phyloP scores from a whole-genome alignment of 2,329 filamentous ascomycete species.

The Lecanicillium sp. region DNA sequence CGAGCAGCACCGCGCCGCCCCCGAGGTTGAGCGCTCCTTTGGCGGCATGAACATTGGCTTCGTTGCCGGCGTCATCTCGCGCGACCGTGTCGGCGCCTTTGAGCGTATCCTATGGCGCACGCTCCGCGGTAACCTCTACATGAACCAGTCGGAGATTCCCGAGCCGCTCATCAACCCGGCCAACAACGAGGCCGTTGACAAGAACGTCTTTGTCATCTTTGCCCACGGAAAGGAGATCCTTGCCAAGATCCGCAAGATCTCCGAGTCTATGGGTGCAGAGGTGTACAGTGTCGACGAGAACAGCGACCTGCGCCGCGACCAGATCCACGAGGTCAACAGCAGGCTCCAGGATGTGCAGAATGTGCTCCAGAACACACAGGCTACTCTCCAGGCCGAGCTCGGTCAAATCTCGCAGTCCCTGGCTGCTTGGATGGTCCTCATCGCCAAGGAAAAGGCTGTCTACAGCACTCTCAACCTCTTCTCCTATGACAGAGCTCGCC shows the following conservation, averaged over 20 bases:
- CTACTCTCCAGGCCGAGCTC: constrained; percentile 86
- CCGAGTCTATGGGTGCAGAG: constrained; percentile 91
- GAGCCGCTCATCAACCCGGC: constrained; percentile 87
- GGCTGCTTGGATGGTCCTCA: constrained; percentile 93
- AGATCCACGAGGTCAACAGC: constrained; percentile 95
- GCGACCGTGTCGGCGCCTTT: constrained; percentile 89
- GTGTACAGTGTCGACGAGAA: constrained; percentile 98
- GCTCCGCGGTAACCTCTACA: constrained; percentile 94
- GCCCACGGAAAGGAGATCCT: constrained; percentile 97
- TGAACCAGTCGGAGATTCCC: constrained; percentile 98
- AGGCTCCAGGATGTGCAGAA: constrained; percentile 85
- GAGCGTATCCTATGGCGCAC: constrained; percentile 98
- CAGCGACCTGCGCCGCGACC: constrained; percentile 87
- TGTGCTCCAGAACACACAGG: constrained; percentile 91
- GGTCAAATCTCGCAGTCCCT: constrained; percentile 88
- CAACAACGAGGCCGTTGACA: constrained; percentile 86
- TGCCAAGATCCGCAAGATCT: constrained; percentile 98
- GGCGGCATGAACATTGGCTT: constrained; percentile 99
- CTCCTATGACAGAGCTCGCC: constrained; percentile 91
- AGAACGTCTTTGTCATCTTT: constrained; percentile 99
- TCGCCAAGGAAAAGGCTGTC: constrained; percentile 97
- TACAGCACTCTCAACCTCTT: constrained; percentile 94
- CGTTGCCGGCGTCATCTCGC: constrained; percentile 89
- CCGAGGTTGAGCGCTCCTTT: constrained; percentile 77
- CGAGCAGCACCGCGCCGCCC: constrained; percentile 66